These are phyloP conservation scores for Tricholoma saponaceum DNA, from an alignment of 768 basidiomycete species.

Conservation along the genomic window DNA sequence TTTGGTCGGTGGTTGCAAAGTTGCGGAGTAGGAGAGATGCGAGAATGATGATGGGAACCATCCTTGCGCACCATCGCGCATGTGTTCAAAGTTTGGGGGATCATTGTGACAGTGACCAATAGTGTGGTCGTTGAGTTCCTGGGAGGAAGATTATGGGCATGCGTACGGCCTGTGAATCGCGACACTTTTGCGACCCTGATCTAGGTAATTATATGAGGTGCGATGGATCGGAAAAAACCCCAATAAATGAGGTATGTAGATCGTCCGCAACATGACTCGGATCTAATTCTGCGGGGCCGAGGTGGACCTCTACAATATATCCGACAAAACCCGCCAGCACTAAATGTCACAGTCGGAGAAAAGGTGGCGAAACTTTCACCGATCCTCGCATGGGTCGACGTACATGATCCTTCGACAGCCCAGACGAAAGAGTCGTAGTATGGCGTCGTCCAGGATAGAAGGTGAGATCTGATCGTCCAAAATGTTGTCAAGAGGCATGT, in stretches of 20 bases:
- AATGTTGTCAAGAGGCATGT: constrained; percentile 9
- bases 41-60: constrained; percentile 23
- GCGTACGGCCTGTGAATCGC: neutral
- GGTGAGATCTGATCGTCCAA: constrained; percentile 7
- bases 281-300: neutral
- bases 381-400: constrained; percentile 8
- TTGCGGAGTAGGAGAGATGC: constrained; percentile 22
- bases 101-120: constrained; percentile 23
- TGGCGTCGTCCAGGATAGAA: constrained; percentile 7
- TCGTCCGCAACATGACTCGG: neutral
- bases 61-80: constrained; percentile 24
- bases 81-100: constrained; percentile 10
- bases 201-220: neutral
- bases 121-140: constrained; percentile 25
- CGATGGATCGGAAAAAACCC: neutral
- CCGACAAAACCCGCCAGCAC: neutral
- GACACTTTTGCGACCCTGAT: neutral
- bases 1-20: constrained; percentile 15
- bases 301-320: neutral
- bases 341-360: neutral
- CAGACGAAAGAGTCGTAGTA: neutral
- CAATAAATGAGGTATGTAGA: neutral
- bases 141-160: constrained; percentile 15
- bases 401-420: constrained; percentile 7
- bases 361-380: neutral